Evolutionary conservation across 148 eudicot genomes (phyloP).

Genomic region (Pouteria glomerata): DNA sequence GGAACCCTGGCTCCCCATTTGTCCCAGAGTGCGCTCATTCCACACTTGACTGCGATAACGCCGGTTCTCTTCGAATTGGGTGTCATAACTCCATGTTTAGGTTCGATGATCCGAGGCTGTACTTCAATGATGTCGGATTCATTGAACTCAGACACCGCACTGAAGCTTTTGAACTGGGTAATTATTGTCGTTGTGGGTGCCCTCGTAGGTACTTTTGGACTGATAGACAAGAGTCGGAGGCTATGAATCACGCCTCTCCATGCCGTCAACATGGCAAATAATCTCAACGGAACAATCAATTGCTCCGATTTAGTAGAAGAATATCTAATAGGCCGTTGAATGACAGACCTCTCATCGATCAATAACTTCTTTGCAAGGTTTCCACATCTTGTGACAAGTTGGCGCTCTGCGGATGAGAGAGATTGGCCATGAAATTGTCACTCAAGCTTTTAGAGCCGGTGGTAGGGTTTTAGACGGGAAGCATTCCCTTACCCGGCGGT

Average conservation of each 20-base stretch:
- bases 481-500: neutral
- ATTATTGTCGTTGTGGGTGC: neutral
- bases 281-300: too few species aligned
- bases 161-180: constrained; percentile 32
- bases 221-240: constrained; percentile 31
- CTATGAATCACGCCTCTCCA: constrained; percentile 59
- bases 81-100: constrained; percentile 55
- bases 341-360: too few species aligned
- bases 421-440: too few species aligned
- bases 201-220: constrained; percentile 16
- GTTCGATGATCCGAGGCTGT: constrained; percentile 42
- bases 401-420: neutral
- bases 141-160: constrained; percentile 19
- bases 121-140: constrained; percentile 16
- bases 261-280: constrained; percentile 32
- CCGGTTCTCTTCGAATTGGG: constrained; percentile 72
- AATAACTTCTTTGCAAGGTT: neutral
- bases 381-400: neutral
- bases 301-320: too few species aligned
- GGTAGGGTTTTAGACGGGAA: constrained; percentile 15
- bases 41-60: constrained; percentile 78
- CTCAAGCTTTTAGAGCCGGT: too few species aligned
- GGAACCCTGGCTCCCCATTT: constrained; percentile 95
- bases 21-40: constrained; percentile 94
- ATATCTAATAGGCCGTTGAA: too few species aligned